Percentiles rank a stretch among this genome's conserved stretches.
These are phyloP conservation scores for Cercospora nicotianae DNA, from an alignment of 2,329 filamentous ascomycete species.

Conservation along the genomic window DNA sequence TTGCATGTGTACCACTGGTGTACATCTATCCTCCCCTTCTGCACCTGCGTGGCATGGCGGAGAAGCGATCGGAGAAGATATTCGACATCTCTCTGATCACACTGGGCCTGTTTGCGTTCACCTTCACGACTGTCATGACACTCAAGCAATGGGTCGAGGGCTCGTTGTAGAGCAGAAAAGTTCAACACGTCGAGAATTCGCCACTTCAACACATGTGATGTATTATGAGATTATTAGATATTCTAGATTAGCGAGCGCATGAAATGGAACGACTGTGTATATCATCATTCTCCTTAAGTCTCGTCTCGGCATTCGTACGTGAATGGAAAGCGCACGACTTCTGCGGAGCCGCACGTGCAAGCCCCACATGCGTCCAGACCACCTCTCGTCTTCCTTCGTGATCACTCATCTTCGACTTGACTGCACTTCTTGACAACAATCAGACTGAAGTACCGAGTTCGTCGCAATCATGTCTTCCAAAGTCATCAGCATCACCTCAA, in stretches of 20 bases:
- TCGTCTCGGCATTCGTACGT: neutral
- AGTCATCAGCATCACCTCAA: slow-evolving; percentile 35
- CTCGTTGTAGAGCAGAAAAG: neutral
- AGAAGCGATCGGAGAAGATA: slow-evolving; percentile 55
- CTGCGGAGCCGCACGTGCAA: neutral
- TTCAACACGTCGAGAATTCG: neutral
- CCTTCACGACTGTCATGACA: slow-evolving; percentile 67
- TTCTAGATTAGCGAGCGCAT: neutral
- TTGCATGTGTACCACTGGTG: slow-evolving; percentile 72
- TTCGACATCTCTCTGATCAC: slow-evolving; percentile 64
- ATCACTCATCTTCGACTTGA: neutral
- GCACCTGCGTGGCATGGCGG: slow-evolving; percentile 67
- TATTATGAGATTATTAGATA: neutral
- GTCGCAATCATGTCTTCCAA: slow-evolving; percentile 28
- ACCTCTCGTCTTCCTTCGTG: neutral
- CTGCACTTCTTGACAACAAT: neutral
- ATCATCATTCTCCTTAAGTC: neutral
- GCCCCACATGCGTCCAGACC: slow-evolving; percentile 1
- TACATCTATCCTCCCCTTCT: slow-evolving; percentile 74
- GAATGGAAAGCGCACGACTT: neutral
- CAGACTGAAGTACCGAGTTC: neutral
- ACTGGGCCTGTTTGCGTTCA: slow-evolving; percentile 65
- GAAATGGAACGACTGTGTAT: neutral
- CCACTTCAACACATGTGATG: neutral
- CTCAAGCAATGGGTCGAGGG: slow-evolving; percentile 35